Evolutionary conservation across 2,329 filamentous ascomycete species (phyloP).

Genomic region (Neoscytalidium dimidiatum): DNA sequence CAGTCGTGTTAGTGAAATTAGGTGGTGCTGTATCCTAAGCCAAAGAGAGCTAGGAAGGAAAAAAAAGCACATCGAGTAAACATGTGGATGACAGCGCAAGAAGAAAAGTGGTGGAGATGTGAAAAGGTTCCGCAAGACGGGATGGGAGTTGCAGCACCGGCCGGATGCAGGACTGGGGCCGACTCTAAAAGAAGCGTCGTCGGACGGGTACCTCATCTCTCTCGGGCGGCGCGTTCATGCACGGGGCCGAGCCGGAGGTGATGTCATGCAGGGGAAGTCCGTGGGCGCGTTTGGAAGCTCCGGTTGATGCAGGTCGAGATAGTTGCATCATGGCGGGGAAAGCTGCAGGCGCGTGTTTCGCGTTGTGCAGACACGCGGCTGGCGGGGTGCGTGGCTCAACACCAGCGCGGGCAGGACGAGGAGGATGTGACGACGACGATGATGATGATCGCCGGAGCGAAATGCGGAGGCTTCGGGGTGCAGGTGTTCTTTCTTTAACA

Average conservation of each 20-base stretch:
- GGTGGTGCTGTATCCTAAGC: too few relatives aligned
- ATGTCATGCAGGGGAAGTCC: not conserved
- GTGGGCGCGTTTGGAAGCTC: not conserved
- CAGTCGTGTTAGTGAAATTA: too few relatives aligned
- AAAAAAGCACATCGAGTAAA: too few relatives aligned
- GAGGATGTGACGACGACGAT: not conserved
- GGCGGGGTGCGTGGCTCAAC: not conserved
- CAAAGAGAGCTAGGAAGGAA: too few relatives aligned
- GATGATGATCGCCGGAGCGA: constrained; percentile 3
- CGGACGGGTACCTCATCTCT: too few relatives aligned
- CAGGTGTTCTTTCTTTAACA: not conserved
- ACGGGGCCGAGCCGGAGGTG: not conserved
- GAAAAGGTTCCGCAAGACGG: not conserved
- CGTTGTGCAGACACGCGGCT: not conserved
- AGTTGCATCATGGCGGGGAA: not conserved
- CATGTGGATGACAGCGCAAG: too few relatives aligned
- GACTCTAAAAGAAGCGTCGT: too few relatives aligned
- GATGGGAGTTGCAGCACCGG: not conserved
- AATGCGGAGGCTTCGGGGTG: constrained; percentile 8
- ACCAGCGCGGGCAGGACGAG: not conserved
- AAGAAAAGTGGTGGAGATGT: too few relatives aligned
- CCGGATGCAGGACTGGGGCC: too few relatives aligned
- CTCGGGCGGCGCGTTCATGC: not conserved
- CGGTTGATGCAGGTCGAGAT: not conserved
- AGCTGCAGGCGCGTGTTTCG: not conserved